These are phyloP conservation scores for Cercospora nicotianae DNA, from an alignment of 2,329 filamentous ascomycete genomes.

Conservation along the genomic window DNA sequence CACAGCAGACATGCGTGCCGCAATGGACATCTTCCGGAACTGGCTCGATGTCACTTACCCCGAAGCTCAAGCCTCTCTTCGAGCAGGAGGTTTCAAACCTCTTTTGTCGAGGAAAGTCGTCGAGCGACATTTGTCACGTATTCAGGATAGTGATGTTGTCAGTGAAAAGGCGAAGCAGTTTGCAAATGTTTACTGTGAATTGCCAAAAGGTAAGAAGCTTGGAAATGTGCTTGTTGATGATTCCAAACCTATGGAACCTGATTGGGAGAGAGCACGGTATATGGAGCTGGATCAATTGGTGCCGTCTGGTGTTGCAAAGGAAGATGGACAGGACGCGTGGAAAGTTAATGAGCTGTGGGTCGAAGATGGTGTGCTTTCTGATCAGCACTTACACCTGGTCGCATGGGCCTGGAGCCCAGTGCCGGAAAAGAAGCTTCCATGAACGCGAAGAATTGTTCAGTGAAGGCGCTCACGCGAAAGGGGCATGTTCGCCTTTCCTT, in stretches of 20 bases:
- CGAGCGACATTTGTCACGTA: constrained; percentile 21
- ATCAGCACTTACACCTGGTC: constrained; percentile 31
- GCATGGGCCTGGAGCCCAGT: constrained; percentile 38
- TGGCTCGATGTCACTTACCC: constrained; percentile 38
- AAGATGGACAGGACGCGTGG: constrained; percentile 25
- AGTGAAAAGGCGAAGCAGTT: constrained; percentile 27
- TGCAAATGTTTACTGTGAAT: constrained; percentile 28
- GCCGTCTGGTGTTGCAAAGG: constrained; percentile 26
- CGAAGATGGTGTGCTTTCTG: constrained; percentile 24
- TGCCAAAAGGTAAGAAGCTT: constrained; percentile 34
- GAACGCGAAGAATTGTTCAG: not conserved
- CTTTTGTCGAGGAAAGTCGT: constrained; percentile 33
- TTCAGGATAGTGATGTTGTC: constrained; percentile 24
- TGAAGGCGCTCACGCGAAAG: not conserved
- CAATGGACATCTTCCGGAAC: constrained; percentile 32
- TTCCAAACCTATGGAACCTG: constrained; percentile 30
- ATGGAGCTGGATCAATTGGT: constrained; percentile 29
- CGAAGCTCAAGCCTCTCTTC: constrained; percentile 24
- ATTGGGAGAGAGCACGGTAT: constrained; percentile 36
- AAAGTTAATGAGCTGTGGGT: constrained; percentile 30
- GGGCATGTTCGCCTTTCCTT: not conserved
- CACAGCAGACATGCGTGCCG: constrained; percentile 30
- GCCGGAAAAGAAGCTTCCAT: constrained; percentile 28
- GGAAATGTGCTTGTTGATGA: constrained; percentile 37
- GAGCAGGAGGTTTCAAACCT: constrained; percentile 35